Conservation (phyloP, 768 basidiomycete genomes). For the Russula earlei region DNA sequence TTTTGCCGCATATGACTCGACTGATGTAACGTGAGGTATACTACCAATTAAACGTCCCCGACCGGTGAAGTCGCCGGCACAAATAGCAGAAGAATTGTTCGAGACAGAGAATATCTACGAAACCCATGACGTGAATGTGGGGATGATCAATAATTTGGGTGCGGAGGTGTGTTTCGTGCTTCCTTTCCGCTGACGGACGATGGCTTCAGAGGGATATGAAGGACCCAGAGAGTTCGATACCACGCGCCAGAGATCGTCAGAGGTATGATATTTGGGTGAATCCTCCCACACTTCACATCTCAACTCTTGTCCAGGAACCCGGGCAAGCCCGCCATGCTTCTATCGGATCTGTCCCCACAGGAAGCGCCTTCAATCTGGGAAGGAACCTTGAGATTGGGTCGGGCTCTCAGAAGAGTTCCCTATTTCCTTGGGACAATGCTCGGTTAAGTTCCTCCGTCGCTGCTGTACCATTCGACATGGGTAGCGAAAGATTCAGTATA, state of each 20-base stretch:
- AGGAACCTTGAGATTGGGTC: conserved; percentile 31
- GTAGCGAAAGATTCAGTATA: conserved; percentile 38
- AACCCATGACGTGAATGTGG: neutral
- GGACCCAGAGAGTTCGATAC: conserved; percentile 18
- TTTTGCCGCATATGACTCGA: neutral
- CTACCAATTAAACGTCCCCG: conserved; percentile 43
- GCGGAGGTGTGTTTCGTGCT: neutral
- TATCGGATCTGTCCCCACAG: conserved; percentile 41
- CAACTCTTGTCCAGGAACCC: conserved; percentile 68
- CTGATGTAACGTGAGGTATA: conserved; percentile 27
- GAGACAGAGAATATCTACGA: neutral
- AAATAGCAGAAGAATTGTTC: neutral
- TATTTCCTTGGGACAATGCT: conserved; percentile 81
- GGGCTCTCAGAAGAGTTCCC: conserved; percentile 55
- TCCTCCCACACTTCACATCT: neutral
- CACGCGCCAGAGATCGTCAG: conserved; percentile 42
- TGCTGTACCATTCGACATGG: conserved; percentile 30
- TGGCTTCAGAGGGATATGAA: neutral
- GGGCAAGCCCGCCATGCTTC: conserved; percentile 75
- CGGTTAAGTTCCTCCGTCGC: conserved; percentile 50
- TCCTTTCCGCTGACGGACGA: neutral
- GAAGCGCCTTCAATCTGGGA: conserved; percentile 38
- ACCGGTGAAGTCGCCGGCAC: conserved; percentile 19
- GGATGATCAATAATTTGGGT: neutral
- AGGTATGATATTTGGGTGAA: conserved; percentile 32